Evolutionary conservation across 306 rosid species (phyloP), one percentile per base, ranked within the genome.

Genomic region (Hippophae gyantsensis): DNA sequence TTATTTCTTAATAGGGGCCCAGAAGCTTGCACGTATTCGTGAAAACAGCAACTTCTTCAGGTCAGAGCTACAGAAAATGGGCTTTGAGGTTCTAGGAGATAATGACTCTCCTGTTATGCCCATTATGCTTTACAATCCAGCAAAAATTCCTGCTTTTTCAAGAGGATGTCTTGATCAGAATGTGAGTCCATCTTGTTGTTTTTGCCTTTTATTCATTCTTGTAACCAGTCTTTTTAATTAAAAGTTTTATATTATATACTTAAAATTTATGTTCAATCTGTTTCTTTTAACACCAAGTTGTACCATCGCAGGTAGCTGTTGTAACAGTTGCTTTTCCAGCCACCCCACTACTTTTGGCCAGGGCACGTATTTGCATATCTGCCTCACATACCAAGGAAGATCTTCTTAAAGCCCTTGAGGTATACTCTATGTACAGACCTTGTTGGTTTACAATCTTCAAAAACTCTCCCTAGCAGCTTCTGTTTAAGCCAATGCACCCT

Each of bases 311-410:
- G 97, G 86, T 87, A 65, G 95, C 95, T 61, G 85, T 90, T 51
- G 97, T 90, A 64, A 90, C 86, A 8, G 95, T 84, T 11, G 97
- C 95, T 57, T 90, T 90, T 81, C 97, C 97, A 18, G 97, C 94
- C 14, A 87, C 94, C 56, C 97, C 97, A 7, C 72, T 87, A 52
- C 79, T 90, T 51, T 62, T 86, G 74, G 95, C 97, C 25, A 81
- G 97, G 77, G 95, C 89, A 46, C 94, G 95, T 18, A 87, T 90
- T 62, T 90, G 95, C 83, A 82, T 90, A 71, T 90, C 97, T 14
- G 97, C 95, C 11, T 78, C 97, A 5, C 97, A 90, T 79, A 73
- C 95, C 40, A 90, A 51, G 78, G 94, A 84, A 75, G 97, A 90
- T 77, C 89, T 90, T 58, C 46, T 74, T 46, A 74, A 79, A 64